Percentiles rank a stretch among this genome's conserved stretches.
Evolutionary conservation across 345 rosid species (phyloP).

Genomic region (Ceriops decandra): DNA sequence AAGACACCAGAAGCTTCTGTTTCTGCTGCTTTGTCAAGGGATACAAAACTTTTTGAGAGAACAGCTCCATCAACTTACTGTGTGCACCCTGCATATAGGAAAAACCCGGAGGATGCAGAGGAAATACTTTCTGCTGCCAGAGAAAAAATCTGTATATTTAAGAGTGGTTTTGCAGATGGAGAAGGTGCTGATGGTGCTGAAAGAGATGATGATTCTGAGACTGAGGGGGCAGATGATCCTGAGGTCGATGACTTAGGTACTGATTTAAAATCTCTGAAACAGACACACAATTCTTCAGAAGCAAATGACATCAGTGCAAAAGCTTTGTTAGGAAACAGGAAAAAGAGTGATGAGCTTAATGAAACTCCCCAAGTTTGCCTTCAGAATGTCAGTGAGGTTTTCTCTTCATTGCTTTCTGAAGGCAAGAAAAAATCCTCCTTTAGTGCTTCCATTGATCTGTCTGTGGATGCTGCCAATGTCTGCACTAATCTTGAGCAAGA

Average conservation of each 20-base stretch:
- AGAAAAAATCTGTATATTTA: conserved; percentile 62
- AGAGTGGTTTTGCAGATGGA: conserved; percentile 53
- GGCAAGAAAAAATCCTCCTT: conserved; percentile 24
- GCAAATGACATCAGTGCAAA: conserved; percentile 14
- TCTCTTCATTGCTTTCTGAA: conserved; percentile 33
- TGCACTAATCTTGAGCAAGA: conserved; percentile 28
- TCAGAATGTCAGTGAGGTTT: conserved; percentile 22
- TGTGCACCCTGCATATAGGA: conserved; percentile 75
- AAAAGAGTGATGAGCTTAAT: conserved; percentile 16
- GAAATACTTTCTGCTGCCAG: conserved; percentile 72
- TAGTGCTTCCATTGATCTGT: conserved; percentile 22
- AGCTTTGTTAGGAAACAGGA: conserved; percentile 38
- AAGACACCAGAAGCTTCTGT: conserved; percentile 97
- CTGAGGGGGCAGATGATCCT: conserved; percentile 71
- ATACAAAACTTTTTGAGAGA: conserved; percentile 86
- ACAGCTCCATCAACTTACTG: conserved; percentile 94
- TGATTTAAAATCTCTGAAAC: conserved; percentile 43
- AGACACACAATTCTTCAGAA: conserved; percentile 30
- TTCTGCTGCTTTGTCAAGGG: conserved; percentile 91
- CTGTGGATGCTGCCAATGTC: conserved; percentile 24
- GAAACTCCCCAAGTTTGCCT: conserved; percentile 34
- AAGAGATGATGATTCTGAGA: conserved; percentile 83
- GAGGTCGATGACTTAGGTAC: conserved; percentile 59
- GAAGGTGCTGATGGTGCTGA: conserved; percentile 88
- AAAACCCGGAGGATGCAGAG: conserved; percentile 66